phyloP scores from a whole-genome alignment of 2,329 filamentous ascomycete species.

The Monosporascus sp. region DNA sequence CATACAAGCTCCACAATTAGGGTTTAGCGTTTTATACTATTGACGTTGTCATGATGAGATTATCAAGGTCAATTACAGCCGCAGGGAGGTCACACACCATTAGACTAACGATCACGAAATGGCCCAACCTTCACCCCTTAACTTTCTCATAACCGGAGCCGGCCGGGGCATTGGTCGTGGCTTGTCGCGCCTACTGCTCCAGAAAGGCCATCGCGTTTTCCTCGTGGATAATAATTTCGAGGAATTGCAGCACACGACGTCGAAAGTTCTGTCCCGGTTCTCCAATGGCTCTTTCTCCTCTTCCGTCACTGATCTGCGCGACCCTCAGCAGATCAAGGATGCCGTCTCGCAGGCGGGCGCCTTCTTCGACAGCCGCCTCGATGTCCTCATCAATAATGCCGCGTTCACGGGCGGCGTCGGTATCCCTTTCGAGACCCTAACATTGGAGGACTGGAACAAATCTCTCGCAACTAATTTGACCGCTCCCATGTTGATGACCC shows the following conservation, averaged over 20 bases:
- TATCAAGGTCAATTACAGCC: too few relatives aligned
- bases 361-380: conserved; percentile 31
- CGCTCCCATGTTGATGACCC: conserved; percentile 26
- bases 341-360: conserved; percentile 23
- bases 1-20: too few relatives aligned
- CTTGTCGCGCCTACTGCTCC: conserved; percentile 30
- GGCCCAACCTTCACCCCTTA: conserved; percentile 3
- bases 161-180: conserved; percentile 33
- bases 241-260: conserved; percentile 32
- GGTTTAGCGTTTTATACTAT: too few relatives aligned
- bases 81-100: too few relatives aligned
- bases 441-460: conserved; percentile 29
- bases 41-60: too few relatives aligned
- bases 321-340: conserved; percentile 17
- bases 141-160: conserved; percentile 32
- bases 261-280: conserved; percentile 26
- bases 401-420: conserved; percentile 32
- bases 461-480: conserved; percentile 34
- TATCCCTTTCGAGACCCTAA: conserved; percentile 18
- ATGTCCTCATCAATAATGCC: conserved; percentile 38
- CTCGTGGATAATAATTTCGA: conserved; percentile 32
- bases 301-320: background rate
- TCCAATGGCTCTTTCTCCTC: conserved; percentile 18
- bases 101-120: background rate
- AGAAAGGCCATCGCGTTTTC: conserved; percentile 33